These are phyloP conservation scores for Chamaecyparis obtusa DNA, from an alignment of 75 land plant genomes.

Conservation along the genomic window DNA sequence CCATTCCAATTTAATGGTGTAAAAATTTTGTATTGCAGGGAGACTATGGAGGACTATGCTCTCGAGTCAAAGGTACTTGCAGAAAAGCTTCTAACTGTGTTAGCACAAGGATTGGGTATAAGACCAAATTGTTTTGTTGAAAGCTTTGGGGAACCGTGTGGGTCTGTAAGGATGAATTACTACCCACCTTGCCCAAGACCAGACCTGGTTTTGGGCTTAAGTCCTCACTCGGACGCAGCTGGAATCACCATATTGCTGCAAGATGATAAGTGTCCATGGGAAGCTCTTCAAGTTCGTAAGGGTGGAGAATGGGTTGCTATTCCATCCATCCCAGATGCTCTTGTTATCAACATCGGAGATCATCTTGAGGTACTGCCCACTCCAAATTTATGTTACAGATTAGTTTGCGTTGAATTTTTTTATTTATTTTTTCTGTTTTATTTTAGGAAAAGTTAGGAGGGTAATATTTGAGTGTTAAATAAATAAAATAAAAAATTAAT, in stretches of 20 bases:
- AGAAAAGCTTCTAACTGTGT: neutral
- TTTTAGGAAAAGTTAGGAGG: too few relatives aligned
- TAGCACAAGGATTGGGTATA: neutral
- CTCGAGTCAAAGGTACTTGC: neutral
- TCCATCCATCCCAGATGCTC: conserved; percentile 49
- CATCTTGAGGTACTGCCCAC: conserved; percentile 42
- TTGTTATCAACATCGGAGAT: conserved; percentile 80
- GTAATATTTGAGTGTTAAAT: too few relatives aligned
- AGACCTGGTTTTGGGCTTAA: conserved; percentile 72
- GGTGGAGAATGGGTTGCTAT: conserved; percentile 49
- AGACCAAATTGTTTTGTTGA: neutral
- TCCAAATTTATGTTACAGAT: neutral
- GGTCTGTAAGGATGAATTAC: conserved; percentile 69
- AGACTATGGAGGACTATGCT: neutral
- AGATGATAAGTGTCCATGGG: conserved; percentile 26
- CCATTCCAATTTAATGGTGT: neutral
- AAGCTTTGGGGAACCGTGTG: conserved; percentile 43
- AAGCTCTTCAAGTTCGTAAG: conserved; percentile 61
- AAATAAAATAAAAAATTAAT: too few relatives aligned
- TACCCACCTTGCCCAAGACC: conserved; percentile 79
- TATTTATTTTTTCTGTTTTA: too few relatives aligned
- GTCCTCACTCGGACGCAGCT: conserved; percentile 69
- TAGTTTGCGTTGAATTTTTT: neutral
- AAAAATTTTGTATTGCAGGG: neutral
- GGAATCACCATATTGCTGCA: conserved; percentile 58